These are phyloP conservation scores for Asclepias syriaca DNA, from an alignment of 257 asterid genomes.

Conservation along the genomic window DNA sequence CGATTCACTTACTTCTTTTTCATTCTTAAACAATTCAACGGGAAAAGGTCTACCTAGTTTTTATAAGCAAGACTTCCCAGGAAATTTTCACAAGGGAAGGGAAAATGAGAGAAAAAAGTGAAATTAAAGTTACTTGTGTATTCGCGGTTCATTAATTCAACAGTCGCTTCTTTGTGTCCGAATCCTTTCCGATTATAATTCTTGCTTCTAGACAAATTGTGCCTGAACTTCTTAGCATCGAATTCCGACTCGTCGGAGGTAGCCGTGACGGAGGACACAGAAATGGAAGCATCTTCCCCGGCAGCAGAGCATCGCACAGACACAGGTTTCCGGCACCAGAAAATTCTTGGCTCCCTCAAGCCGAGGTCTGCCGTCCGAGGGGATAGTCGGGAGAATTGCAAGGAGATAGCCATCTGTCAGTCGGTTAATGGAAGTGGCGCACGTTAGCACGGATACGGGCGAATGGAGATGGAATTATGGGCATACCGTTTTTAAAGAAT, in stretches of 20 bases:
- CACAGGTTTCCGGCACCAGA: slow-evolving; percentile 38
- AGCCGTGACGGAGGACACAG: slow-evolving; percentile 29
- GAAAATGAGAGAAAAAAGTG: neutral
- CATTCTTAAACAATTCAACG: neutral
- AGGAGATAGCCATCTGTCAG: slow-evolving; percentile 59
- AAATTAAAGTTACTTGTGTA: slow-evolving; percentile 58
- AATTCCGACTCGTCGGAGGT: slow-evolving; percentile 43
- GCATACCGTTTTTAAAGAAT: neutral
- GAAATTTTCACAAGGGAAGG: neutral
- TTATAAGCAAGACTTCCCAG: neutral
- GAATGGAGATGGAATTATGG: neutral
- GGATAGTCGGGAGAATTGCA: slow-evolving; percentile 61
- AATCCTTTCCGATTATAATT: slow-evolving; percentile 90
- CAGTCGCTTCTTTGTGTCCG: slow-evolving; percentile 72
- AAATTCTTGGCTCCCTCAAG: slow-evolving; percentile 51
- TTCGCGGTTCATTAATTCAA: slow-evolving; percentile 71
- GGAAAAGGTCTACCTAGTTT: neutral
- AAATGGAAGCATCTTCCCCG: slow-evolving; percentile 40
- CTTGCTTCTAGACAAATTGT: slow-evolving; percentile 80
- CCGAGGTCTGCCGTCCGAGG: slow-evolving; percentile 34
- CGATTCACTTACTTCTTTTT: neutral
- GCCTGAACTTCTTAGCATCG: slow-evolving; percentile 77
- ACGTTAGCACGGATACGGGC: slow-evolving; percentile 18
- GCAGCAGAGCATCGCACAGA: slow-evolving; percentile 60
- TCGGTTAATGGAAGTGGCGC: slow-evolving; percentile 17